Conservation (phyloP, 192 early-diverging fungal genomes). For the Allomyces macrogynus region DNA sequence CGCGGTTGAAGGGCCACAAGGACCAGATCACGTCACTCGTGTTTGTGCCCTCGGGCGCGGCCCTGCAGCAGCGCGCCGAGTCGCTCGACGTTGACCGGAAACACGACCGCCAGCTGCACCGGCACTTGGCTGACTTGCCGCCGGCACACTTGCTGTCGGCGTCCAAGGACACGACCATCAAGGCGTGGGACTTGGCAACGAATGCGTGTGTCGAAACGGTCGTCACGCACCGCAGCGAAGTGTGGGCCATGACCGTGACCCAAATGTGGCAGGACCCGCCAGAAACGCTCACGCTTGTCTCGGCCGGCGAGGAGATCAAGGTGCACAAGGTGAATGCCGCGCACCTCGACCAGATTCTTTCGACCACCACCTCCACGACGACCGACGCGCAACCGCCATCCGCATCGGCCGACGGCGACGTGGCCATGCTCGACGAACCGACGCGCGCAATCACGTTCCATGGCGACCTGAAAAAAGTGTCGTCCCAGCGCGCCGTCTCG, state of each 20-base stretch:
- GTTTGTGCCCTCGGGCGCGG: constrained; percentile 23
- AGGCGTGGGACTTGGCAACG: constrained; percentile 88
- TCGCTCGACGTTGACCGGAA: constrained; percentile 5
- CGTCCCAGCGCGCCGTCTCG: constrained; percentile 46
- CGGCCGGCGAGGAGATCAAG: constrained; percentile 9
- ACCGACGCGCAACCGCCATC: too few species aligned
- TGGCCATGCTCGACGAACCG: not conserved
- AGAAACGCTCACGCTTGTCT: constrained; percentile 3
- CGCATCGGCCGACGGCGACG: too few species aligned
- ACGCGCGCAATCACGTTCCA: not conserved
- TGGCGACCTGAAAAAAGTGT: not conserved
- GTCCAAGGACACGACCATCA: constrained; percentile 89
- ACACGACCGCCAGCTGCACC: not conserved
- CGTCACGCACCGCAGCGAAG: constrained; percentile 77
- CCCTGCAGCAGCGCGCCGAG: not conserved
- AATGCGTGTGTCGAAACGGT: constrained; percentile 88
- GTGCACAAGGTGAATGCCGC: not conserved
- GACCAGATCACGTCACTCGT: constrained; percentile 67
- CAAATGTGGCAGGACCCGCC: not conserved
- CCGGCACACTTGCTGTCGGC: constrained; percentile 43
- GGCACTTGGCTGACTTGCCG: not conserved
- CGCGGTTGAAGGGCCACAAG: constrained; percentile 77
- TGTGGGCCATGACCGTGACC: constrained; percentile 66
- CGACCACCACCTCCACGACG: too few species aligned
- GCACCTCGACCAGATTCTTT: not conserved